Evolutionary conservation across 305 asterid species (phyloP), one percentile per base, ranked within the genome.

Genomic region (Petunia hybrid): DNA sequence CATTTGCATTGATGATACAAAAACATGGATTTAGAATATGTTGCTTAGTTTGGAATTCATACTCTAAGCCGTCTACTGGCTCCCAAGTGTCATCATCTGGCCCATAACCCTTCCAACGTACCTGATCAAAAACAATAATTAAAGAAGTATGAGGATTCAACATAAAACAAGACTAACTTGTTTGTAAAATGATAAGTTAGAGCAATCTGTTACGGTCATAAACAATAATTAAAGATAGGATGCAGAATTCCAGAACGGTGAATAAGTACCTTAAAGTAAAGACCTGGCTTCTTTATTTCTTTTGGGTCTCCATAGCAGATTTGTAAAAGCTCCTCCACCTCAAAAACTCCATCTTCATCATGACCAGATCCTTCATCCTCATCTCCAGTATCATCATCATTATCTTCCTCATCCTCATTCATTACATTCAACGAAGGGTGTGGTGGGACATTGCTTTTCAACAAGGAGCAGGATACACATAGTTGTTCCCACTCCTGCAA

Each of bases 61-160:
- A 95, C 99, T 92, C 90, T 80, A 96, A 78, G 36, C 97, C 88
- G 13, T 90, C 95, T 63, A 75, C 61, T 0, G 99, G 98, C 85
- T 96, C 99, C 99, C 98, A 96, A 0, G 97, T 91, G 81, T 96
- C 98, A 5, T 89, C 81, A 4, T 85, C 90, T 0, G 90, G 86
- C 12, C 93, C 94, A 88, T 96, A 94, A 62, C 97, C 94, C 81
- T 91, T 92, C 98, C 98, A 96, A 5, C 86, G 86, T 22, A 95
- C 83, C 98, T 95, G 40, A 51, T 64, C 31, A 66, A 13, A 53
- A 59, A 4, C 14, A 14, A 31, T 51, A 79, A 64, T 53, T 10
- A 53, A 67, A 67, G 38, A 48, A 36, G 51, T 51, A 51, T 51
- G 36, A 73, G 63, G 46, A 51, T 48, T 63, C 38, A 73, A 38